Base-by-base conservation (phyloP, 1,284 basidiomycete genomes). In the Ceratobasidium sp. region DNA sequence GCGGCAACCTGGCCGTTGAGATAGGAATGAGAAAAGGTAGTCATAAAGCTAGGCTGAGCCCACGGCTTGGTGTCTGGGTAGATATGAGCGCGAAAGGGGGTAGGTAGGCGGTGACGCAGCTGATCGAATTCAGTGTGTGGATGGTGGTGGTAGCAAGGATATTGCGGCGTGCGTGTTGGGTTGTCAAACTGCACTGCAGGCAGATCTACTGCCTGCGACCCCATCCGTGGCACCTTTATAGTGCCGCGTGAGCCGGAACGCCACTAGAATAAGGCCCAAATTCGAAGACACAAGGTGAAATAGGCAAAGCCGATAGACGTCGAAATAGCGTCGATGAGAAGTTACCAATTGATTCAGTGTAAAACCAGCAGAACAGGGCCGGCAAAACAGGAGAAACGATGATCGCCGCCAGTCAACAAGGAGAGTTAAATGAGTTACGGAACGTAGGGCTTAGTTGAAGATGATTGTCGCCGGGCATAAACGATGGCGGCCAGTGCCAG, bases 401-500 rank as follows among this genome's bases (percentile, higher is more conserved):
- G 71, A 73, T 47, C 60, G 60, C 22, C 17, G 27, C 41, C 22
- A 63, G 33, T 44, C 60, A 63, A 63, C 60, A 63, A 31, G n/a
- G 6, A 47, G 22, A 63, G 60, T 47, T 44, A 47, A 63, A 63
- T 63, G 45, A 73, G 44, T 41, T 31, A 27, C 69, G 36, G 19
- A 48, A 44, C n/a, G 45, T 31, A 47, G 47, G 53, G 22, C 31
- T 19, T 57, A 51, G 31, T 29, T 33, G 22, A 36, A 29, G 53
- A 19, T 22, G 66, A 44, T 41, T 19, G 33, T 60, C 56, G 56
- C 57, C 27, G 51, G 44, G 56, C 69, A 62, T 72, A 72, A 56
- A 62, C 69, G 15, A 48, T 47, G 41, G 29, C 56, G 56, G 36
- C 56, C 19, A 89, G n/a, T 47, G 47, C 45, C 29, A 48, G 45